Conservation (phyloP, 2,329 filamentous ascomycete species). For the Pestalotiopsis sp. region DNA sequence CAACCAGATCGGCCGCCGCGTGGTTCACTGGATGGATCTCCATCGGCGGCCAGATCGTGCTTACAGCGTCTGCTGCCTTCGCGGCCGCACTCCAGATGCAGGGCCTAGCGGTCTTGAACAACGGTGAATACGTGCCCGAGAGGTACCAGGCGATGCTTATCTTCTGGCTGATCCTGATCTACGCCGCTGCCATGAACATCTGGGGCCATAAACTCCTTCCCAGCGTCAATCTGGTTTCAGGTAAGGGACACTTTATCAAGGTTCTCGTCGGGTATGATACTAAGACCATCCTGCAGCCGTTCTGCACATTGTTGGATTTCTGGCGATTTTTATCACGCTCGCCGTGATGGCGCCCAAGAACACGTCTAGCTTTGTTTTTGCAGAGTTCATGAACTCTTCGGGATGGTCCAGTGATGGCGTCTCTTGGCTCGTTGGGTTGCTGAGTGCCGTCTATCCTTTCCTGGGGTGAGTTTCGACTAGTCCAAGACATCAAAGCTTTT, state of each 20-base stretch:
- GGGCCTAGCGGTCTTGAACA: constrained; percentile 44
- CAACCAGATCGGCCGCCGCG: constrained; percentile 35
- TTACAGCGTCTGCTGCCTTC: constrained; percentile 51
- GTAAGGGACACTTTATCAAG: constrained; percentile 13
- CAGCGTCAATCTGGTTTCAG: constrained; percentile 34
- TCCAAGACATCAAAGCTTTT: neutral
- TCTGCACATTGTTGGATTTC: constrained; percentile 30
- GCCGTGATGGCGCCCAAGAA: constrained; percentile 35
- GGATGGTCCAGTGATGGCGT: constrained; percentile 34
- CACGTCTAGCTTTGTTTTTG: constrained; percentile 31
- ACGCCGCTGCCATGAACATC: constrained; percentile 41
- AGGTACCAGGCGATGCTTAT: constrained; percentile 49
- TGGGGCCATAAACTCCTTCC: constrained; percentile 41
- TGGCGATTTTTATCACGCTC: constrained; percentile 29
- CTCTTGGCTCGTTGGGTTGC: constrained; percentile 36
- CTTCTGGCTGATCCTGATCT: constrained; percentile 45
- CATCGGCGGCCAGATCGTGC: constrained; percentile 46
- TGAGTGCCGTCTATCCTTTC: constrained; percentile 35
- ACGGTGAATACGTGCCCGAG: constrained; percentile 40
- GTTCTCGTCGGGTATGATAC: neutral
- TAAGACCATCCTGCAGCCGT: neutral
- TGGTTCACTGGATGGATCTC: constrained; percentile 49
- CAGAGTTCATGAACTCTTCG: constrained; percentile 32
- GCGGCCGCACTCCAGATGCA: constrained; percentile 46
- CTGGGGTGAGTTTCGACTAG: constrained; percentile 28